Evolutionary conservation across 306 rosid species (phyloP).

Genomic region (Lotus japonicus): DNA sequence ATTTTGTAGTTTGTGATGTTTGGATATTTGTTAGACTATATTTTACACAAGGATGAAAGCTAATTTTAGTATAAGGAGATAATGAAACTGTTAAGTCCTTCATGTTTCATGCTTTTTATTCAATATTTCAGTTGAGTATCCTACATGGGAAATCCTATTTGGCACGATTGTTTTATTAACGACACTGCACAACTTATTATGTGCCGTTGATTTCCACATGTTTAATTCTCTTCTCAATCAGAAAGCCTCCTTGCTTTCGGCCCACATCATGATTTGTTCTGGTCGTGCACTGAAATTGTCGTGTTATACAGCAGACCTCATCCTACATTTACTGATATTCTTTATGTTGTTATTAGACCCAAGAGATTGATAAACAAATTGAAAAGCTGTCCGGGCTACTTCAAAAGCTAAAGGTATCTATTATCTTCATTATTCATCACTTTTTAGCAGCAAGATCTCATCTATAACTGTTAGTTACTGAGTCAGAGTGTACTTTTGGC

Average conservation of each 20-base stretch:
- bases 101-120: constrained; percentile 6
- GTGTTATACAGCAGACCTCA: too few species aligned
- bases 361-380: constrained; percentile 67
- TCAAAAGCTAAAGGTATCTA: constrained; percentile 66
- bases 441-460: constrained; percentile 1
- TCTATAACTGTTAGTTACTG: constrained; percentile 7
- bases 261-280: too few species aligned
- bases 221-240: too few species aligned
- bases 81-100: neutral
- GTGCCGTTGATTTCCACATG: too few species aligned
- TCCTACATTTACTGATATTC: neutral
- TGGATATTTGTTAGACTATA: neutral
- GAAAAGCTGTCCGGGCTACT: constrained; percentile 62
- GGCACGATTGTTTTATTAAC: too few species aligned
- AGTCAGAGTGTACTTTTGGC: neutral
- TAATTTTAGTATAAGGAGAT: neutral
- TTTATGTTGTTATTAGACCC: constrained; percentile 39
- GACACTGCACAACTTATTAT: too few species aligned
- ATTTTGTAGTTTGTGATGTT: neutral
- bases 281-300: too few species aligned
- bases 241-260: too few species aligned
- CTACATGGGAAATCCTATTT: too few species aligned
- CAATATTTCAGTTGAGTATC: neutral
- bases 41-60: neutral
- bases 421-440: constrained; percentile 6